These are phyloP conservation scores for Dothideomycetes sp. DNA, from an alignment of 2,329 filamentous ascomycete genomes.

Conservation along the genomic window DNA sequence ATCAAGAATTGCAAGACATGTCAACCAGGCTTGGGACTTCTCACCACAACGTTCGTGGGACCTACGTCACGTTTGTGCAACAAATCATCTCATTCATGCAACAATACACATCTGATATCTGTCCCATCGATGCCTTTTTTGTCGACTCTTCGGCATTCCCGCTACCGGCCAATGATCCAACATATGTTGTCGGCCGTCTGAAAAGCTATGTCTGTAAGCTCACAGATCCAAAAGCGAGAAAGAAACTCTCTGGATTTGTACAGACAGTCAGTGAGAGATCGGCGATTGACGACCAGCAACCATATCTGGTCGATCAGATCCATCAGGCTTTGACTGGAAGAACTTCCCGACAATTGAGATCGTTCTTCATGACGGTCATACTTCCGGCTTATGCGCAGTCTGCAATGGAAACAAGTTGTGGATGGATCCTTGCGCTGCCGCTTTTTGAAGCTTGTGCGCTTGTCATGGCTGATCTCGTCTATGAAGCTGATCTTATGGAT, in stretches of 20 bases:
- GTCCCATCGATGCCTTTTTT: slow-evolving; percentile 49
- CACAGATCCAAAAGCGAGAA: slow-evolving; percentile 37
- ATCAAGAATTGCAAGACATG: slow-evolving; percentile 41
- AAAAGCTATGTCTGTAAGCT: slow-evolving; percentile 51
- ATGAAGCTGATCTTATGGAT: slow-evolving; percentile 37
- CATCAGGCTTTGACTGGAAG: slow-evolving; percentile 38
- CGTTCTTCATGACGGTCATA: slow-evolving; percentile 44
- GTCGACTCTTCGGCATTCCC: slow-evolving; percentile 52
- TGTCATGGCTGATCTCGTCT: slow-evolving; percentile 36
- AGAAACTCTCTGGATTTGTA: slow-evolving; percentile 49
- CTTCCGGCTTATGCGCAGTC: slow-evolving; percentile 49
- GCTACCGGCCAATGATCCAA: slow-evolving; percentile 50
- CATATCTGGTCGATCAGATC: slow-evolving; percentile 47
- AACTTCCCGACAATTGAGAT: slow-evolving; percentile 29
- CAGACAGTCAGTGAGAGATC: slow-evolving; percentile 52
- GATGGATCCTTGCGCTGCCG: slow-evolving; percentile 45
- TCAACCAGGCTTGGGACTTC: slow-evolving; percentile 12
- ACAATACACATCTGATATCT: slow-evolving; percentile 51
- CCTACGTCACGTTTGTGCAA: slow-evolving; percentile 55
- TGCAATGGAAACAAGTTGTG: slow-evolving; percentile 35
- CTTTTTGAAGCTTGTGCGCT: slow-evolving; percentile 40
- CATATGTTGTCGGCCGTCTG: slow-evolving; percentile 52
- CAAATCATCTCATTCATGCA: slow-evolving; percentile 50
- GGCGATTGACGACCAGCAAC: slow-evolving; percentile 48
- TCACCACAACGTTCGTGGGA: slow-evolving; percentile 32